phyloP scores from a whole-genome alignment of 805 yeast species.

The Metschnikowia lochheadii region DNA sequence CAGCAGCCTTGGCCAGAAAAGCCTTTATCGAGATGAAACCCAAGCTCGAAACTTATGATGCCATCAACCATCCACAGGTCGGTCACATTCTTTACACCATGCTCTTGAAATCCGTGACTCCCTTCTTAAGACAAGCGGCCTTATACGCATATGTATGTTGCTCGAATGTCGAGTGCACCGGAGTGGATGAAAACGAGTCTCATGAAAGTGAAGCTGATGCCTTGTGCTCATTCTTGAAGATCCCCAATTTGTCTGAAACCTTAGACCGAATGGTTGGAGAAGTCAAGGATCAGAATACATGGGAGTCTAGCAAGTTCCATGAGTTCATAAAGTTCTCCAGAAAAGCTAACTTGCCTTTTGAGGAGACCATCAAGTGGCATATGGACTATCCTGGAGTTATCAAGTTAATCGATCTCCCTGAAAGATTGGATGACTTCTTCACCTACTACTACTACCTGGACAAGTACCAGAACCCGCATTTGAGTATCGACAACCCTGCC shows the following conservation, averaged over 20 bases:
- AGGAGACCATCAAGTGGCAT: conserved; percentile 16
- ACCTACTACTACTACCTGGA: conserved; percentile 51
- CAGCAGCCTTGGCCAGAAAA: conserved; percentile 19
- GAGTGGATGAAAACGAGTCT: conserved; percentile 20
- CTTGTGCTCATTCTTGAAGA: conserved; percentile 46
- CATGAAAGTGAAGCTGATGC: conserved; percentile 49
- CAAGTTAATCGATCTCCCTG: conserved; percentile 61
- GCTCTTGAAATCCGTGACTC: conserved; percentile 53
- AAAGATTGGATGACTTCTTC: conserved; percentile 63
- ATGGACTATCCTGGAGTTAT: conserved; percentile 65
- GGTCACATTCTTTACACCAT: conserved; percentile 47
- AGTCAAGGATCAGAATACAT: not conserved
- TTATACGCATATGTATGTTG: conserved; percentile 52
- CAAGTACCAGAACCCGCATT: conserved; percentile 36
- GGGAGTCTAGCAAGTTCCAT: conserved; percentile 25
- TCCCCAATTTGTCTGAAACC: conserved; percentile 36
- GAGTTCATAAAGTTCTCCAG: conserved; percentile 18
- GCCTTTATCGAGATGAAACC: conserved; percentile 23
- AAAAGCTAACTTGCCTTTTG: conserved; percentile 6
- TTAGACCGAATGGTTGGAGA: conserved; percentile 8
- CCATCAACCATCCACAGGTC: conserved; percentile 21
- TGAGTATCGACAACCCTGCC: conserved; percentile 64
- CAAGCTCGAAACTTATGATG: conserved; percentile 3
- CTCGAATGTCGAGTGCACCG: conserved; percentile 40
- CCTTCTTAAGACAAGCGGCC: conserved; percentile 61